Conservation (phyloP, 495 filamentous ascomycete species). For the Cenococcum geophilum region DNA sequence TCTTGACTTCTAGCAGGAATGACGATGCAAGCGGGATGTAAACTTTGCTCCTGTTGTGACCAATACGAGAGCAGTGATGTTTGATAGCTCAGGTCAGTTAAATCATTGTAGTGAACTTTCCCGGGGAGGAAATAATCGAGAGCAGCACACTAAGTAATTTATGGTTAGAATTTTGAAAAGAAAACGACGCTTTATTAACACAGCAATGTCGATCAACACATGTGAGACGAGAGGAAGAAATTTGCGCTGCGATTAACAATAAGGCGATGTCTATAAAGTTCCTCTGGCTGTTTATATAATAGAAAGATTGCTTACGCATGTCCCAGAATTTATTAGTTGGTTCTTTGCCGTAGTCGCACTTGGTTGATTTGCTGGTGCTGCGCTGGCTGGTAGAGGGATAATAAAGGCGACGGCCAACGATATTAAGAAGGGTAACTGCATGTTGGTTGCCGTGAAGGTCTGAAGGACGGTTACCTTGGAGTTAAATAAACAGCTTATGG, state of each 20-base stretch:
- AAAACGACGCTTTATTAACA: too few species aligned
- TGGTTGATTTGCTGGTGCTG: neutral
- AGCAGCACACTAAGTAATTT: constrained; percentile 18
- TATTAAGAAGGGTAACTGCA: too few species aligned
- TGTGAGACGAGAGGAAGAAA: neutral
- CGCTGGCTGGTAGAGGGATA: too few species aligned
- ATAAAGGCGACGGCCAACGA: too few species aligned
- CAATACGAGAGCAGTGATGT: constrained; percentile 23
- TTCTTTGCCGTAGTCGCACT: neutral
- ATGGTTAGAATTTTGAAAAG: neutral
- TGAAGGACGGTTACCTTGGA: too few species aligned
- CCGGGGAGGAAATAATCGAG: constrained; percentile 21
- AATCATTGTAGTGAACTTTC: constrained; percentile 16
- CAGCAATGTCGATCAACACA: neutral
- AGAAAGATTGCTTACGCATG: neutral
- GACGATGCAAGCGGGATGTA: constrained; percentile 28
- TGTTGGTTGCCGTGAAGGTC: too few species aligned
- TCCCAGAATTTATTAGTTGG: neutral
- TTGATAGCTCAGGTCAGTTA: constrained; percentile 14
- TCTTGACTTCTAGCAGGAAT: constrained; percentile 22
- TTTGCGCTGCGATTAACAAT: neutral
- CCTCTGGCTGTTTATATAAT: neutral
- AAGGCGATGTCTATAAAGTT: neutral
- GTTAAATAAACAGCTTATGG: too few species aligned
- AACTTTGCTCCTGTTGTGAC: constrained; percentile 23